Conservation (phyloP, 805 yeast genomes). For the Barnettozyma wickerhamii region DNA sequence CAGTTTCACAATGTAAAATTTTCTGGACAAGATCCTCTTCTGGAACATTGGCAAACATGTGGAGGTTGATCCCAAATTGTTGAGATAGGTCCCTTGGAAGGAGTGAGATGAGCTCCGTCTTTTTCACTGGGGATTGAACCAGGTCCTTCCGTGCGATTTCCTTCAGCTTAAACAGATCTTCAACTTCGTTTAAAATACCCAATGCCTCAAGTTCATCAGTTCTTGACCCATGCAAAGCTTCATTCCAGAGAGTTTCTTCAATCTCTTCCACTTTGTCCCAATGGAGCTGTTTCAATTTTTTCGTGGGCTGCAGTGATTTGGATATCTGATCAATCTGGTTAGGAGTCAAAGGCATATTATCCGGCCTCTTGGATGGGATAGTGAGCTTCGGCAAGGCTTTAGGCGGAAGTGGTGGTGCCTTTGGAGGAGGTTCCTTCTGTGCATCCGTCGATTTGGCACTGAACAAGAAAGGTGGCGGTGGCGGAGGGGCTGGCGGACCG, state of each 20-base stretch:
- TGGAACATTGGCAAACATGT: slow-evolving; percentile 48
- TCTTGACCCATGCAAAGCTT: slow-evolving; percentile 37
- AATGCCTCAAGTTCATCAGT: slow-evolving; percentile 46
- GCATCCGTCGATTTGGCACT: too few species aligned
- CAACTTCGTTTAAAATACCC: slow-evolving; percentile 67
- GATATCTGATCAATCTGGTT: slow-evolving; percentile 11
- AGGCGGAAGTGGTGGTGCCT: slow-evolving; percentile 4
- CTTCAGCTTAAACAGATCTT: slow-evolving; percentile 48
- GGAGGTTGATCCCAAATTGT: slow-evolving; percentile 76
- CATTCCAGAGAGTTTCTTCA: slow-evolving; percentile 61
- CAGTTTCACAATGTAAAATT: slow-evolving; percentile 57
- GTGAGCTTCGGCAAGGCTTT: too few species aligned
- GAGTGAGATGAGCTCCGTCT: slow-evolving; percentile 46
- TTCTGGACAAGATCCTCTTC: slow-evolving; percentile 52
- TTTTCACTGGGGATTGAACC: slow-evolving; percentile 35
- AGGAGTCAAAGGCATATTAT: background rate
- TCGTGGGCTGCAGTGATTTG: slow-evolving; percentile 34
- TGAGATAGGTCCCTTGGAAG: slow-evolving; percentile 70
- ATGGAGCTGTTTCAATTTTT: slow-evolving; percentile 70
- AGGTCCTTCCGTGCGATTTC: slow-evolving; percentile 30
- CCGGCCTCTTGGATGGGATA: too few species aligned
- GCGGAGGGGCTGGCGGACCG: slow-evolving; percentile 18
- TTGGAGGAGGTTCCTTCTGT: slow-evolving; percentile 9
- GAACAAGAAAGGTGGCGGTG: slow-evolving; percentile 12
- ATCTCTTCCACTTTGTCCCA: slow-evolving; percentile 72